A percentile compares a stretch with the other conserved stretches of the same genome.
phyloP scores from a whole-genome alignment of 495 filamentous ascomycete species.

The Neurospora terricola region DNA sequence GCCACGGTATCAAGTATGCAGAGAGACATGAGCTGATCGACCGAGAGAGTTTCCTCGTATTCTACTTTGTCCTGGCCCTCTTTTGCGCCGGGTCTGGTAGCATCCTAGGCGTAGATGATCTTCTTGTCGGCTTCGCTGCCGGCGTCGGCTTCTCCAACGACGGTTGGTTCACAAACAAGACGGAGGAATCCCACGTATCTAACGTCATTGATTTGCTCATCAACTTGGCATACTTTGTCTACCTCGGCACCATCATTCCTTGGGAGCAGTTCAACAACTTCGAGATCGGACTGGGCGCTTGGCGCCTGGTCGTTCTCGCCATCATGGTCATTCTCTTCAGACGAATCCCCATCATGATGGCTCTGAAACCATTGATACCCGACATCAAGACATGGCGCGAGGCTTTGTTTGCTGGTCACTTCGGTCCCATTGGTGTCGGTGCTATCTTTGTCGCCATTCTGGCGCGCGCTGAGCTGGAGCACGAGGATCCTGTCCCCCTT shows the following conservation, averaged over 20 bases:
- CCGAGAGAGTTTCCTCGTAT: slow-evolving; percentile 93
- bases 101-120: slow-evolving; percentile 84
- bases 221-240: slow-evolving; percentile 97
- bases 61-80: slow-evolving; percentile 94
- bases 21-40: slow-evolving; percentile 83
- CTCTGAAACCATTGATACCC: slow-evolving; percentile 85
- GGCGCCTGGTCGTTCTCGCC: slow-evolving; percentile 82
- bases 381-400: slow-evolving; percentile 99
- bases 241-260: slow-evolving; percentile 91
- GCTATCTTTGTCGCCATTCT: slow-evolving; percentile 93
- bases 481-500: slow-evolving; percentile 58
- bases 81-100: slow-evolving; percentile 95
- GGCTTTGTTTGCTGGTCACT: slow-evolving; percentile 94
- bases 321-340: slow-evolving; percentile 92
- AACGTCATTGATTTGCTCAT: slow-evolving; percentile 97
- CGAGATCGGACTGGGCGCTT: slow-evolving; percentile 63
- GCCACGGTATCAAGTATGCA: slow-evolving; percentile 83
- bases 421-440: slow-evolving; percentile 95
- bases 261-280: slow-evolving; percentile 78
- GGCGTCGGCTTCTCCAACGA: slow-evolving; percentile 98
- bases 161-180: slow-evolving; percentile 98
- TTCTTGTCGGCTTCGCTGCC: slow-evolving; percentile 91
- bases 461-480: slow-evolving; percentile 80
- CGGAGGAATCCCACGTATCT: slow-evolving; percentile 95
- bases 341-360: slow-evolving; percentile 91